Conservation (phyloP, 2,329 filamentous ascomycete species). For the Tympanopsis confertula region DNA sequence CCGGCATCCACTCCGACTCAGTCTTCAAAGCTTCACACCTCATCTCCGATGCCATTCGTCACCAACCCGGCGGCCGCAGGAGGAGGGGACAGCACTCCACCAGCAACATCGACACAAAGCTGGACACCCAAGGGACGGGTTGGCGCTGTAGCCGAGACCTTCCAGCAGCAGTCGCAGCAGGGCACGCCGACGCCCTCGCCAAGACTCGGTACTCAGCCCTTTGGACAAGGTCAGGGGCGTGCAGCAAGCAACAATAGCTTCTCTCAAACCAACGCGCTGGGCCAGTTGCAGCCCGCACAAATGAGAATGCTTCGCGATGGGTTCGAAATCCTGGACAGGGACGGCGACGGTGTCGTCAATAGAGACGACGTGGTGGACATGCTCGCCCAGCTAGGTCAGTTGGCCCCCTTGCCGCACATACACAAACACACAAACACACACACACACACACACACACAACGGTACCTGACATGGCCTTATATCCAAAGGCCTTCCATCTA, state of each 20-base stretch:
- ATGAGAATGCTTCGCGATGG: conserved; percentile 81
- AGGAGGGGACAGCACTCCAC: conserved; percentile 4
- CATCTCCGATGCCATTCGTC: conserved; percentile 22
- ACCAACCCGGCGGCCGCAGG: conserved; percentile 16
- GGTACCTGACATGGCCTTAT: not conserved
- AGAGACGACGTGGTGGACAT: conserved; percentile 79
- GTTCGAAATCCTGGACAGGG: conserved; percentile 84
- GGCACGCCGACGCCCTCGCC: conserved; percentile 23
- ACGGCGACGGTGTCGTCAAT: conserved; percentile 74
- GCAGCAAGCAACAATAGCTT: conserved; percentile 20
- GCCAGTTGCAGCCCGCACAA: conserved; percentile 68
- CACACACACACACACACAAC: no score
- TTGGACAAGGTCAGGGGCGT: not conserved
- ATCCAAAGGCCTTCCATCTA: conserved; percentile 58
- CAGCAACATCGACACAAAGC: conserved; percentile 4
- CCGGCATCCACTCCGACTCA: conserved; percentile 33
- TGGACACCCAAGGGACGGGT: conserved; percentile 22
- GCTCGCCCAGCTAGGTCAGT: conserved; percentile 67
- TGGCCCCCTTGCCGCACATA: conserved; percentile 2
- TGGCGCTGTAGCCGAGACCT: conserved; percentile 1
- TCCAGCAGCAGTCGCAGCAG: conserved; percentile 2
- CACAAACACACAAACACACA: no score
- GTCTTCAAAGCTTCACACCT: conserved; percentile 23
- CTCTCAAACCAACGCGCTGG: conserved; percentile 42
- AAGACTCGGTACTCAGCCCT: conserved; percentile 12